Evolutionary conservation across 1,284 basidiomycete genomes (phyloP), one percentile per base, ranked within the genome.

Genomic region (Laetiporus sulphureus): DNA sequence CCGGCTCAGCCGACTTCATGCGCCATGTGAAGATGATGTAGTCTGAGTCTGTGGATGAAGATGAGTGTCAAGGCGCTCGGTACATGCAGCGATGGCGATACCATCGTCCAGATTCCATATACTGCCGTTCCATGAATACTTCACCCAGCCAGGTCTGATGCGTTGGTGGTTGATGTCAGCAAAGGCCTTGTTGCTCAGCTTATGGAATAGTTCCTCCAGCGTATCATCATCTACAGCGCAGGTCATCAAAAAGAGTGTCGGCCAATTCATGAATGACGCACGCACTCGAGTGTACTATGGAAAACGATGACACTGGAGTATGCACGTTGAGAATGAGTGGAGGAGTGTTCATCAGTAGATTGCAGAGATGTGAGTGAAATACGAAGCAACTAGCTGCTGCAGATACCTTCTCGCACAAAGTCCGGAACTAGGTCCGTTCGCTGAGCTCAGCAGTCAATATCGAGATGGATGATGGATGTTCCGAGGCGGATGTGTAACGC

Each of bases 81-180:
- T 24, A 15, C 16, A 19, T 15, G 30, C n/a, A n/a, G n/a, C 33
- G 8, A n/a, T 32, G n/a, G 20, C 15, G 58, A 42, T 52, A 80
- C 86, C 85, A 53, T 90, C 86, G 55, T 89, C 84, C 6, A 90
- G 62, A 56, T 86, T 84, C 83, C 86, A 90, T 32, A 83, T 62
- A 0, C 75, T 67, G n/a, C 72, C 73, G 49, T 77, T 77, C 68
- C 78, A 88, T 44, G 81, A 74, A 56, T 90, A 90, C 55, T 88
- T 90, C 38, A 90, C 67, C 84, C 85, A 89, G 23, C 84, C 83
- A 19, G 82, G 65, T 16, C 76, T 77, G 16, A 90, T 74, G 18
- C 72, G 72, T 45, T 73, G 62, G 10, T 75, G 73, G 43, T 69
- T 64, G 52, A 77, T 79, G 23, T 75, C 75, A 0, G 67, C 66